Conservation (phyloP, 768 basidiomycete species). For the Lactifluus pinguis region DNA sequence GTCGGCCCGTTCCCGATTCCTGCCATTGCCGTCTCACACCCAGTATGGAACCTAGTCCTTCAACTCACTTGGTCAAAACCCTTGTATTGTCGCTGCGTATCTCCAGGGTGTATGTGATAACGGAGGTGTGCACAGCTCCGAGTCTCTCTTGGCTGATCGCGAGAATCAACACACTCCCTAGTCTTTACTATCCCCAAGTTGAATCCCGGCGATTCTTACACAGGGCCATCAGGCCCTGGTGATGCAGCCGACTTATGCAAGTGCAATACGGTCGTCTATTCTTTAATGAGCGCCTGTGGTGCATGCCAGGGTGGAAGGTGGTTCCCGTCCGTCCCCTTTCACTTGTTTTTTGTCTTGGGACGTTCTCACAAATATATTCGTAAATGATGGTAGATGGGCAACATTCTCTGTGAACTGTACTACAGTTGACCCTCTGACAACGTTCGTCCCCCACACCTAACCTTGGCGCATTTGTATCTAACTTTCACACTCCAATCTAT, state of each 20-base stretch:
- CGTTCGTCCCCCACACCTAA: background rate
- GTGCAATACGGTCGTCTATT: slow-evolving; percentile 29
- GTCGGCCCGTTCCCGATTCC: background rate
- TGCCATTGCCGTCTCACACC: background rate
- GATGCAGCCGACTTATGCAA: slow-evolving; percentile 23
- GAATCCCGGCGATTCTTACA: background rate
- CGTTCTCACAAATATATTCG: background rate
- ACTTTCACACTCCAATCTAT: background rate
- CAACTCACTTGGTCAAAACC: slow-evolving; percentile 6
- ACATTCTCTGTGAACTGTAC: background rate
- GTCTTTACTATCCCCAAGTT: background rate
- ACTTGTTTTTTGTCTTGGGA: too few species aligned
- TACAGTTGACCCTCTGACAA: background rate
- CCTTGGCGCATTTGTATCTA: background rate
- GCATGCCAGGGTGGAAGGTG: slow-evolving; percentile 23
- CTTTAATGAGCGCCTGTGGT: slow-evolving; percentile 28
- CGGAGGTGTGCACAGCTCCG: slow-evolving; percentile 2
- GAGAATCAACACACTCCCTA: background rate
- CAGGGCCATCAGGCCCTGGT: slow-evolving; percentile 18
- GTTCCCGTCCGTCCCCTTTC: slow-evolving; percentile 15
- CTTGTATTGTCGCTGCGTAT: background rate
- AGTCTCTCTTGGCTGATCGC: background rate
- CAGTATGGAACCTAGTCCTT: slow-evolving; percentile 1
- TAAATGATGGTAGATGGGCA: background rate
- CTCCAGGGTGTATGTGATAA: slow-evolving; percentile 3